Conservation (phyloP, 495 filamentous ascomycete genomes). For the Hypomontagnella submonticulosa region DNA sequence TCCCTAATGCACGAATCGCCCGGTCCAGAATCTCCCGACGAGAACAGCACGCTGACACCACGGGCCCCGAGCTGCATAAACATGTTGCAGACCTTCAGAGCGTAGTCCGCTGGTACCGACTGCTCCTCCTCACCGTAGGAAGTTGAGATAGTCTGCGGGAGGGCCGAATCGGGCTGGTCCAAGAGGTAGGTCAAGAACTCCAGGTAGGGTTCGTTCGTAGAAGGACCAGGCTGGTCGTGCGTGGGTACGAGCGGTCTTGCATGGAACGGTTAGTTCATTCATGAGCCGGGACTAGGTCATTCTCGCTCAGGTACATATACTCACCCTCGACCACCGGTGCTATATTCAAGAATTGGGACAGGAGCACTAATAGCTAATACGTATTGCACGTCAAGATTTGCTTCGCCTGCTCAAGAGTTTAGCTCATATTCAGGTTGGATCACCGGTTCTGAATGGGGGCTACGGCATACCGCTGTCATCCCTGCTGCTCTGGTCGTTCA, state of each 20-base stretch:
- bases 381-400: slow-evolving; percentile 80
- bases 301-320: slow-evolving; percentile 15
- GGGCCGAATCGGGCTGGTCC: slow-evolving; percentile 50
- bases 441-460: background rate
- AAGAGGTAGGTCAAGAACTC: slow-evolving; percentile 70
- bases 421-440: background rate
- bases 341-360: slow-evolving; percentile 72
- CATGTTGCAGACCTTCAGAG: slow-evolving; percentile 71
- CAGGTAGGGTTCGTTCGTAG: slow-evolving; percentile 79
- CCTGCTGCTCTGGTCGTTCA: slow-evolving; percentile 62
- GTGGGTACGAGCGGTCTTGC: slow-evolving; percentile 68
- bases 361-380: slow-evolving; percentile 65
- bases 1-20: slow-evolving; percentile 68
- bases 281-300: background rate
- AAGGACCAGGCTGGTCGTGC: slow-evolving; percentile 62
- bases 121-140: slow-evolving; percentile 83
- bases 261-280: slow-evolving; percentile 21
- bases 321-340: slow-evolving; percentile 69
- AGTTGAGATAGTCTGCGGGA: slow-evolving; percentile 77
- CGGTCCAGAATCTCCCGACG: slow-evolving; percentile 77
- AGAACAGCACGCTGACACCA: slow-evolving; percentile 76
- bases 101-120: slow-evolving; percentile 71
- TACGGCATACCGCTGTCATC: slow-evolving; percentile 51
- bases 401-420: slow-evolving; percentile 60
- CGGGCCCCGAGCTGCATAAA: slow-evolving; percentile 75